Evolutionary conservation across 768 basidiomycete genomes (phyloP).

Genomic region (Russula earlei): DNA sequence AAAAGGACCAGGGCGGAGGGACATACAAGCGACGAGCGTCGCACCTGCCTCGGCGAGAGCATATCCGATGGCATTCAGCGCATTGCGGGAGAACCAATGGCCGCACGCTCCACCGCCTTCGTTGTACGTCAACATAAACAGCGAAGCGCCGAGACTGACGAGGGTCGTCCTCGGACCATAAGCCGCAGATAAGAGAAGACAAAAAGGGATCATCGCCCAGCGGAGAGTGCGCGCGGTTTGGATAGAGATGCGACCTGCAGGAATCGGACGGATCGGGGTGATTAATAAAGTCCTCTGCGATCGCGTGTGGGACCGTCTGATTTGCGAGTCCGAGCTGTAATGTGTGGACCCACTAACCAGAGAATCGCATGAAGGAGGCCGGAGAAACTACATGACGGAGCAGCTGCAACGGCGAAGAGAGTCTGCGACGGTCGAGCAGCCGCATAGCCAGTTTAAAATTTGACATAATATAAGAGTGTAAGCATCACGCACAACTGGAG

Average conservation of each 20-base stretch:
- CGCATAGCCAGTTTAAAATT: no score
- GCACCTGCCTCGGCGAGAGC: conserved; percentile 32
- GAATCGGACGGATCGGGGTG: conserved; percentile 28
- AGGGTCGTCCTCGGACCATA: conserved; percentile 17
- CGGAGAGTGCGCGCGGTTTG: conserved; percentile 21
- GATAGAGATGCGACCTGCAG: conserved; percentile 24
- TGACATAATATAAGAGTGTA: no score
- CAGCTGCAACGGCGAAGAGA: conserved; percentile 17
- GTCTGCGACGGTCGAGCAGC: neutral
- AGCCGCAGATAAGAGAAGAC: conserved; percentile 21
- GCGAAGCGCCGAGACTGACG: conserved; percentile 17
- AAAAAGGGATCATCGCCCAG: conserved; percentile 24
- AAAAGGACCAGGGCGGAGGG: no score
- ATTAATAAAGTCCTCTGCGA: conserved; percentile 26
- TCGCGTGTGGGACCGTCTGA: conserved; percentile 21
- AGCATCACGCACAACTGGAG: conserved; percentile 21
- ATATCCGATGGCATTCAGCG: conserved; percentile 30
- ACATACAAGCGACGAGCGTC: conserved; percentile 30
- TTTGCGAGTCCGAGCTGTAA: conserved; percentile 27
- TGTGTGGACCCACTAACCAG: conserved; percentile 29
- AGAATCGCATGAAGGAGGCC: conserved; percentile 14
- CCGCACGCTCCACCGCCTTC: conserved; percentile 20
- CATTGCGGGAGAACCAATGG: conserved; percentile 31
- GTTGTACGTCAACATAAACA: conserved; percentile 23
- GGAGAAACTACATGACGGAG: conserved; percentile 7